These are phyloP conservation scores for Leptographium lundbergii DNA, from an alignment of 2,329 filamentous ascomycete species.

Conservation along the genomic window DNA sequence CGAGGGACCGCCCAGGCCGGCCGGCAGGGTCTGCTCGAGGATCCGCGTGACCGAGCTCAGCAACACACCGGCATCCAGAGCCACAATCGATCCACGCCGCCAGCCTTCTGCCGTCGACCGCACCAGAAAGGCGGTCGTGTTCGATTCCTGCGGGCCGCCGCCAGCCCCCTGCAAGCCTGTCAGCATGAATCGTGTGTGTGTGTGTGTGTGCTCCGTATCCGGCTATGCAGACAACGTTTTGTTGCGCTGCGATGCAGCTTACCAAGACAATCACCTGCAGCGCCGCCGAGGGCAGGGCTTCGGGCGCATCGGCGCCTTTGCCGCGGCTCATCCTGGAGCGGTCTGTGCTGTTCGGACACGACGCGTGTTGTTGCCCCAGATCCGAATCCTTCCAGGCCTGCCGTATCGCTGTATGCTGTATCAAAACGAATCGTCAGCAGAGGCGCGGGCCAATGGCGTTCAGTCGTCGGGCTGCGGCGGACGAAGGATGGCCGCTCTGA, in stretches of 20 bases:
- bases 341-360: too few species aligned
- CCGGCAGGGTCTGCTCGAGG: slow-evolving; percentile 43
- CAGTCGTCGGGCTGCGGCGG: too few species aligned
- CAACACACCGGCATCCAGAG: slow-evolving; percentile 89
- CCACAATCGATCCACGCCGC: slow-evolving; percentile 70
- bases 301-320: slow-evolving; percentile 9
- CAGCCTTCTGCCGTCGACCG: slow-evolving; percentile 69
- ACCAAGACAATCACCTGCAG: slow-evolving; percentile 67
- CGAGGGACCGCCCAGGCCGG: slow-evolving; percentile 18
- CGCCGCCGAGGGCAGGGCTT: slow-evolving; percentile 23
- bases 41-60: slow-evolving; percentile 75
- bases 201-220: background rate
- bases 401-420: too few species aligned
- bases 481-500: too few species aligned
- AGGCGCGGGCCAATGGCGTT: too few species aligned
- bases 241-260: slow-evolving; percentile 22
- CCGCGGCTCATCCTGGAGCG: slow-evolving; percentile 6
- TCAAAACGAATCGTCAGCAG: too few species aligned
- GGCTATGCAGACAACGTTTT: too few species aligned
- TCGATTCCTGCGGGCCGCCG: slow-evolving; percentile 81
- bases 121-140: slow-evolving; percentile 79
- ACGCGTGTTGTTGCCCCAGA: too few species aligned
- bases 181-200: slow-evolving; percentile 5
- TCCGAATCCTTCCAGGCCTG: too few species aligned
- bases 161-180: slow-evolving; percentile 55